A percentile compares a stretch with the other conserved stretches of the same genome.
These are phyloP conservation scores for Ceratobasidium sp. DNA, from an alignment of 1,284 basidiomycete species.

Conservation along the genomic window DNA sequence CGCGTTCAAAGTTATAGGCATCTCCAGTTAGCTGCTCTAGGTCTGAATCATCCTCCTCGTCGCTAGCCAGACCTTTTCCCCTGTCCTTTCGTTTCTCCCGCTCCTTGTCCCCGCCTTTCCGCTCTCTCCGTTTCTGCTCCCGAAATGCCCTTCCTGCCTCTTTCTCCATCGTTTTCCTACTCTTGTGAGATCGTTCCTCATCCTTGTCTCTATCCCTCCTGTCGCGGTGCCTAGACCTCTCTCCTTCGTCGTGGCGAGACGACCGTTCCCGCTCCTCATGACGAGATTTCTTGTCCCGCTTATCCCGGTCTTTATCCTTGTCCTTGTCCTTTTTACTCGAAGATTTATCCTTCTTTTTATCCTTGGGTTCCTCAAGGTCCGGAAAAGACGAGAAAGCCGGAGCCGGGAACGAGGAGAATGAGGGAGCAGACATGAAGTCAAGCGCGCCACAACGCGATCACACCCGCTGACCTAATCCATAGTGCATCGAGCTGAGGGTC, in stretches of 20 bases:
- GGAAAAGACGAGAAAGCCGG: conserved; percentile 40
- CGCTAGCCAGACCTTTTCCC: not conserved
- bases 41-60: conserved; percentile 34
- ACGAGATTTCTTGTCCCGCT: not conserved
- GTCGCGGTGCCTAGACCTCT: not conserved
- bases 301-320: conserved; percentile 29
- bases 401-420: conserved; percentile 33
- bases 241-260: conserved; percentile 15
- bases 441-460: conserved; percentile 20
- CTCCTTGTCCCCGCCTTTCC: conserved; percentile 19
- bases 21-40: conserved; percentile 42
- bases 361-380: conserved; percentile 9
- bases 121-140: conserved; percentile 34
- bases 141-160: conserved; percentile 39
- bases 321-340: not conserved
- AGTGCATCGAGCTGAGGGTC: conserved; percentile 1
- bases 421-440: conserved; percentile 30
- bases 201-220: conserved; percentile 10
- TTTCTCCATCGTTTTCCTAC: conserved; percentile 17
- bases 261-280: conserved; percentile 2
- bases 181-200: conserved; percentile 42
- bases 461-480: conserved; percentile 21
- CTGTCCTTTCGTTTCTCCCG: conserved; percentile 44
- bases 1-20: conserved; percentile 43
- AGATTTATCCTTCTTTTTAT: conserved; percentile 15